Base-by-base conservation (phyloP, 2,329 filamentous ascomycete genomes). In the Diaporthe sp. region DNA sequence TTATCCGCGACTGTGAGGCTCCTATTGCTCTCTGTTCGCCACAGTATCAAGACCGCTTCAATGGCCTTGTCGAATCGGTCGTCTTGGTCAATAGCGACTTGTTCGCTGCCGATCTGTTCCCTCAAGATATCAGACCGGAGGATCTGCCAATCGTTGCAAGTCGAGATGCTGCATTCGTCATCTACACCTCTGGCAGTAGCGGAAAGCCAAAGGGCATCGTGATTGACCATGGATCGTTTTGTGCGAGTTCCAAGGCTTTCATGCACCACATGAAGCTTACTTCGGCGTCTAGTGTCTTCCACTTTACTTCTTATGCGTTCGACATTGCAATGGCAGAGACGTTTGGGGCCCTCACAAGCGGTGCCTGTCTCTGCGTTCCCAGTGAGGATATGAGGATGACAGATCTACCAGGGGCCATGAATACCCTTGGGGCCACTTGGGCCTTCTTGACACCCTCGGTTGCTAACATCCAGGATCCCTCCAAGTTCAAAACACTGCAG, bases 161-260 rank as follows among this genome's bases (percentile, higher is more conserved):
- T 50, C 1, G 13, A 19, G 37, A 51, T 53, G 32, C 32, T 9
- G 66, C 66, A 32, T 70, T 55, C 22, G 37, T 88, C 75, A 85
- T 89, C 74, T 90, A 89, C 78, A 90, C 89, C 7, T 90, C 88
- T 6, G 89, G 89, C 13, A 89, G 85, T 27, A 90, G 88, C 0
- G 89, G 88, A 4, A 81, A 80, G 19, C 88, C 88, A 0, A 91
- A 91, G 78, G 88, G 88, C 17, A 85, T 88, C 19, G 82, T 88
- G 12, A 77, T 81, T 19, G 56, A 59, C 3, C 56, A 59, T 27
- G 35, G 56, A 12, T 59, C 56, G 2, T 61, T 61, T 13, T 61
- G 13, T 61, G 58, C 58, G n/a, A 61, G 58, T 25, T 61, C 58
- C 10, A 22, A 61, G 37, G 58, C 8, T 3, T 61, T 61, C 58